Percentiles rank a stretch among this genome's conserved stretches.
Conservation (phyloP, 805 yeast genomes). For the Candida pseudoglaebosa region DNA sequence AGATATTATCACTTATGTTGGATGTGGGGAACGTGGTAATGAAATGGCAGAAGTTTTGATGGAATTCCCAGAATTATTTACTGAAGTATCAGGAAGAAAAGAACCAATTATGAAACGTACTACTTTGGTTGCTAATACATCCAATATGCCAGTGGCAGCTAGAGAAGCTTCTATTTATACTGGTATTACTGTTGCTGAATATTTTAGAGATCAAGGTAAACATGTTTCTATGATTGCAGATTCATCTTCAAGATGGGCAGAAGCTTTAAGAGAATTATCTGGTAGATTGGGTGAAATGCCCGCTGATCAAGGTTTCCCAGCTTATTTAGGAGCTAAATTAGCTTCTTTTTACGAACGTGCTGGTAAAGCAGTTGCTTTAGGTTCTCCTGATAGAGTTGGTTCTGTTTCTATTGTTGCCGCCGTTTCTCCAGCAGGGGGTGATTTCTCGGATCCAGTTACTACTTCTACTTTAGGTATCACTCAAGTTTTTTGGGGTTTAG, state of each 20-base stretch:
- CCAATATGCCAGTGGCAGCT: constrained; percentile 99
- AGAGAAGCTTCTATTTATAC: constrained; percentile 99
- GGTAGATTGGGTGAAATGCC: constrained; percentile 99
- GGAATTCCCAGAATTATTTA: constrained; percentile 98
- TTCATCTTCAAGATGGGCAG: constrained; percentile 99
- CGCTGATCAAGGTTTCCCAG: constrained; percentile 99
- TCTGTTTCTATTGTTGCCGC: constrained; percentile 99
- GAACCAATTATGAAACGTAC: constrained; percentile 99
- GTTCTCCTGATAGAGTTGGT: constrained; percentile 94
- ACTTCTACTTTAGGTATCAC: constrained; percentile 98
- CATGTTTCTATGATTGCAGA: constrained; percentile 99
- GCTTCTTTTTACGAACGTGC: constrained; percentile 99
- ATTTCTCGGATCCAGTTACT: constrained; percentile 99
- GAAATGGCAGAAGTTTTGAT: constrained; percentile 99
- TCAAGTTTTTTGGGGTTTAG: constrained; percentile 99
- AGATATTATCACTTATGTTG: constrained; percentile 92
- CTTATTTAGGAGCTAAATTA: constrained; percentile 96
- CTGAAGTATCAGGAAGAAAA: constrained; percentile 86
- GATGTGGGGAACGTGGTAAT: constrained; percentile 93
- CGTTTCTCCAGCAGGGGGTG: constrained; percentile 99
- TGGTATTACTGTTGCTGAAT: constrained; percentile 97
- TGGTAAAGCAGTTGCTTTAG: constrained; percentile 91
- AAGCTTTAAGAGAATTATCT: constrained; percentile 98
- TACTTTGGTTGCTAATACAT: constrained; percentile 95
- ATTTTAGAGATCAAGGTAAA: constrained; percentile 99